phyloP scores from a whole-genome alignment of 176 grass and related monocot species.

The Oryza rufipogon region DNA sequence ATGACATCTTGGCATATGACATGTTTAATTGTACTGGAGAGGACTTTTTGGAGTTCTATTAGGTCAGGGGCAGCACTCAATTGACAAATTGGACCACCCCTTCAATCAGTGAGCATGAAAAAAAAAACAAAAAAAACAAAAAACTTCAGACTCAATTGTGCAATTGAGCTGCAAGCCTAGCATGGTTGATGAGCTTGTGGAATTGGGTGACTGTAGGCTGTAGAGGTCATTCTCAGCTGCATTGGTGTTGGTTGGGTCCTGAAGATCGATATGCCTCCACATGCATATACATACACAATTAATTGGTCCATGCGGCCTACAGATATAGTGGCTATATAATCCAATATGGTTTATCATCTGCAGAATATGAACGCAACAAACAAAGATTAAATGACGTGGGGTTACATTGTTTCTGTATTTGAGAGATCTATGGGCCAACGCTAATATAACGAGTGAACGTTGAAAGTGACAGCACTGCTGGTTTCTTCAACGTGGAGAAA shows the following conservation, averaged over 20 bases:
- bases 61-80: neutral
- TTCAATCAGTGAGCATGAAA: neutral
- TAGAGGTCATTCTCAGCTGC: neutral
- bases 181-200: neutral
- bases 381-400: neutral
- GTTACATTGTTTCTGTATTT: neutral
- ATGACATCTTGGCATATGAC: neutral
- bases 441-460: neutral
- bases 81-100: constrained; percentile 10
- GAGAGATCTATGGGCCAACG: neutral
- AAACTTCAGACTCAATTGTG: neutral
- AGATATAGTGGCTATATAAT: neutral
- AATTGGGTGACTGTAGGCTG: neutral
- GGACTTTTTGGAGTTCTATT: neutral
- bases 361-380: neutral
- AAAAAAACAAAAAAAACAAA: too few species aligned
- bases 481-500: neutral
- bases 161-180: neutral
- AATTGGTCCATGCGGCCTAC: neutral
- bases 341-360: neutral
- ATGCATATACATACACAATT: neutral
- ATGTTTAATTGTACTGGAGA: neutral
- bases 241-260: neutral
- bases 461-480: neutral
- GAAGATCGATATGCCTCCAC: neutral